Base-by-base conservation (phyloP, 768 basidiomycete genomes). In the Rhizopogon vinicolor region DNA sequence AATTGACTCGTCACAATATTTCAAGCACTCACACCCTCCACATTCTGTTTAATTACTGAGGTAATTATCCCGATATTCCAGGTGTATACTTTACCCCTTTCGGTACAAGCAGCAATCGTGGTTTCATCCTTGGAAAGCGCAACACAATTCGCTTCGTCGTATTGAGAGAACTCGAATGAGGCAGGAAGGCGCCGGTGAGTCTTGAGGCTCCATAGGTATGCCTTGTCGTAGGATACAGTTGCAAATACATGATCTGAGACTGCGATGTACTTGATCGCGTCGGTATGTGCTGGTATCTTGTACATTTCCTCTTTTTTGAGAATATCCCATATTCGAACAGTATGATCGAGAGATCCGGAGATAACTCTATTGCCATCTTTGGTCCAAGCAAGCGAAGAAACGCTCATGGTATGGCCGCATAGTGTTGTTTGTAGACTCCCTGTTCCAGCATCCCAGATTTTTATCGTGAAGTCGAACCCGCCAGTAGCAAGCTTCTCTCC, bases 401-500 rank as follows among this genome's bases (percentile, higher is more conserved):
- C 41, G 1, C 31, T 3, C 29, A 29, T 31, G 3, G 28, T 31
- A 8, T 52, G 51, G 14, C 41, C 51, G 29, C n/a, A 0, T 18
- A 46, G 29, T n/a, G 29, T 46, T 31, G n/a, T 10, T 12, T 46
- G 45, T 13, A 35, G 28, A 13, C 1, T 2, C n/a, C 43, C 28
- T 16, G 31, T n/a, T 3, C 3, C 13, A 22, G 29, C 55, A 44
- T 55, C 52, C 67, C 67, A 69, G 9, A 68, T 42, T 19, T 62
- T 54, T 2, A 68, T 53, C 13, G 62, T 61, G 1, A 37, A 41
- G 50, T 68, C 67, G 9, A 44, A 37, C 7, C 62, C 62, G 13
- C 59, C 62, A 3, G 65, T 65, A 14, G 57, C 63, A 28, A 68
- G n/a, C 12, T 37, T 37, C 10, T 35, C 43, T 10, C 67, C 67